These are phyloP conservation scores for Saccharomyces hybrid DNA, from an alignment of 1,139 yeast genomes.

Conservation along the genomic window DNA sequence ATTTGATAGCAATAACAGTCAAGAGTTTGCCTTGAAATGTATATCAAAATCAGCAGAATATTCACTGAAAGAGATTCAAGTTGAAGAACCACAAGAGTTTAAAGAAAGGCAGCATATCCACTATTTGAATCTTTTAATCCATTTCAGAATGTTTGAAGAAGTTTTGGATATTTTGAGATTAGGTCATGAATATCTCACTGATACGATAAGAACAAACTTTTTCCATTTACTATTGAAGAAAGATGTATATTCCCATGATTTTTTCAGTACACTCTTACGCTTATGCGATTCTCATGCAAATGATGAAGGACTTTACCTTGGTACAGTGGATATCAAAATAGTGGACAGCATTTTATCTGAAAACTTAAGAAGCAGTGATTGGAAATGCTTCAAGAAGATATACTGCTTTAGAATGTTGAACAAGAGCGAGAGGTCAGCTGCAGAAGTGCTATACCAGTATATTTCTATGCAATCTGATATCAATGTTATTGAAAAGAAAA, in stretches of 20 bases:
- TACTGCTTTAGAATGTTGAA: slow-evolving; percentile 27
- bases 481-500: slow-evolving; percentile 13
- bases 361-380: slow-evolving; percentile 13
- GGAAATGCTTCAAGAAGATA: slow-evolving; percentile 22
- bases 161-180: slow-evolving; percentile 28
- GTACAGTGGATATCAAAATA: slow-evolving; percentile 38
- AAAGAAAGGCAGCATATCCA: slow-evolving; percentile 22
- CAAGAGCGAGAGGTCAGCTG: slow-evolving; percentile 28
- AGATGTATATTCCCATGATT: slow-evolving; percentile 4
- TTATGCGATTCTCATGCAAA: slow-evolving; percentile 13
- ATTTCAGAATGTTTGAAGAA: slow-evolving; percentile 25
- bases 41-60: slow-evolving; percentile 26
- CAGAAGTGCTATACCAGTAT: slow-evolving; percentile 25
- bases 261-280: slow-evolving; percentile 22
- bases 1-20: slow-evolving; percentile 13
- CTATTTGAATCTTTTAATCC: slow-evolving; percentile 22
- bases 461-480: slow-evolving; percentile 7
- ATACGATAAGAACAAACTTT: slow-evolving; percentile 18
- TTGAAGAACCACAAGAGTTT: slow-evolving; percentile 18
- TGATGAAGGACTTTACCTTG: slow-evolving; percentile 11
- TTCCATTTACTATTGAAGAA: slow-evolving; percentile 21
- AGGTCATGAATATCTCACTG: slow-evolving; percentile 20
- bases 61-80: slow-evolving; percentile 16
- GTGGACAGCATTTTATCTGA: slow-evolving; percentile 36
- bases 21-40: slow-evolving; percentile 22